Base-by-base conservation (phyloP, 2,329 filamentous ascomycete genomes). In the Clarireedia homoeocarpa region DNA sequence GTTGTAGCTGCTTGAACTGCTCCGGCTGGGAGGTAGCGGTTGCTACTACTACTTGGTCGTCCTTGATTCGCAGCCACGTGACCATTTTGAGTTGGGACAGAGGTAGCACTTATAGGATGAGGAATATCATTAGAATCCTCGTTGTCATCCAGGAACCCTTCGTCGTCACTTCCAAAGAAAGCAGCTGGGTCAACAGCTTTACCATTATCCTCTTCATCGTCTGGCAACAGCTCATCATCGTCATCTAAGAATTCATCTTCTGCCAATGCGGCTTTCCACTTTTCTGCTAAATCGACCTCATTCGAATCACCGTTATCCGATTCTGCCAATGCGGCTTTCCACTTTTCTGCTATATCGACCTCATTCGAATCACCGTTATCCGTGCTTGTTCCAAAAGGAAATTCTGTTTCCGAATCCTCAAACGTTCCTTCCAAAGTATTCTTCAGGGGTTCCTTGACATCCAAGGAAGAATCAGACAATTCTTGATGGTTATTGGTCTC, bases 241-340 rank as follows among this genome's bases (percentile, higher is more conserved):
- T 74, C 75, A 17, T 75, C 73, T 51, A 80, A 67, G 63, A 80
- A 67, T 58, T 90, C 83, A 61, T 91, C 86, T 49, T 88, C 86
- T 14, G 75, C 89, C 64, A 96, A 81, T 45, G 89, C 88, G 48
- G 88, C 86, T 61, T 89, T 82, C 89, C 92, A 96, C 63, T 89
- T 85, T 17, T 88, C 88, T 47, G 87, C 86, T 42, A 94, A 71
- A 66, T 85, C 80, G 6, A 60, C 51, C 17, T 65, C n/a, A n/a
- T n/a, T n/a, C n/a, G n/a, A n/a, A 24, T 84, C 84, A 48, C 83
- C 76, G 48, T 74, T 75, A 17, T 75, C 73, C 51, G 80, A 67
- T 49, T 88, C 86, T 14, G 75, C 89, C 64, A 96, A 81, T 45
- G 89, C 88, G 48, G 88, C 86, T 61, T 89, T 82, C 89, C 92